Percentiles rank a stretch among this genome's conserved stretches.
Conservation (phyloP, 306 rosid species). For the Fragaria nilgerrensis region DNA sequence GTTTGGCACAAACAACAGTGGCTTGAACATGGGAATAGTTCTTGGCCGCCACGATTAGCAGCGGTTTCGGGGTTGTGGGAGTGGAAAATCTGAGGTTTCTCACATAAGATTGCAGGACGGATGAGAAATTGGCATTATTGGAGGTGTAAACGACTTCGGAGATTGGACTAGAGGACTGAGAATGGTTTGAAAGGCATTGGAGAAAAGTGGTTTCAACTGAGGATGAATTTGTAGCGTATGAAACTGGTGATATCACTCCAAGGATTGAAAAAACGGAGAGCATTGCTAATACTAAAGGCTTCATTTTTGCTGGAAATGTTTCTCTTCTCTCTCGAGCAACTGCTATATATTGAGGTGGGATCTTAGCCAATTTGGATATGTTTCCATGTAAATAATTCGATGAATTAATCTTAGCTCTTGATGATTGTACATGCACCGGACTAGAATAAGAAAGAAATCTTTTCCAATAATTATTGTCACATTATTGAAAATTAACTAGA, state of each 20-base stretch:
- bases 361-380: not conserved
- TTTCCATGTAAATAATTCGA: not conserved
- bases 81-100: conserved; percentile 46
- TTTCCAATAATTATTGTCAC: no score
- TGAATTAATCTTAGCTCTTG: not conserved
- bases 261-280: not conserved
- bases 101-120: conserved; percentile 34
- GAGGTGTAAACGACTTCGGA: conserved; percentile 35
- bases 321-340: not conserved
- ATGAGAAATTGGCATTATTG: conserved; percentile 36
- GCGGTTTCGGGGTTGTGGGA: conserved; percentile 40
- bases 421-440: not conserved
- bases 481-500: no score
- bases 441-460: no score
- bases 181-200: conserved; percentile 38
- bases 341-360: not conserved
- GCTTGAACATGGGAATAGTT: conserved; percentile 43
- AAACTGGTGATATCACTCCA: conserved; percentile 10
- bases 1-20: conserved; percentile 38
- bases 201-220: conserved; percentile 25
- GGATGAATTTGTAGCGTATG: conserved; percentile 16
- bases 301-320: not conserved
- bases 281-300: not conserved
- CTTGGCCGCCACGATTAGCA: conserved; percentile 44
- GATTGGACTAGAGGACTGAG: conserved; percentile 23